Conservation (phyloP, 768 basidiomycete species). For the Naganishia vaughanmartiniae region DNA sequence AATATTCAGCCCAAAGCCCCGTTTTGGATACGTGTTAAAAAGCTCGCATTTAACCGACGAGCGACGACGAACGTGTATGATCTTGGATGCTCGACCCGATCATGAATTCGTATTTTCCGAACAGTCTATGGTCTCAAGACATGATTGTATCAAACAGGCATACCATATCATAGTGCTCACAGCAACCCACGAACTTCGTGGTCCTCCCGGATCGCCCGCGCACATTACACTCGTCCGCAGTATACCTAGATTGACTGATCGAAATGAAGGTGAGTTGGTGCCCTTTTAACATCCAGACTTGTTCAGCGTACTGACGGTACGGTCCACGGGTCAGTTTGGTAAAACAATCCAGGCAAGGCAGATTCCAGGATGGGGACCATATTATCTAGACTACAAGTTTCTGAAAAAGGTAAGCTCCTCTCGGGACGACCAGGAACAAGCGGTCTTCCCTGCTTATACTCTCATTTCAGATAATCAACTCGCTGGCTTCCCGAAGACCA, state of each 20-base stretch:
- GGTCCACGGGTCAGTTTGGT: conserved; percentile 68
- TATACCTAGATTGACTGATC: neutral
- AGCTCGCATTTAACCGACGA: too few species aligned
- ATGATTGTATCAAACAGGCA: neutral
- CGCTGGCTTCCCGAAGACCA: conserved; percentile 81
- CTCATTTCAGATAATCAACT: conserved; percentile 77
- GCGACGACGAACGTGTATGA: conserved; percentile 25
- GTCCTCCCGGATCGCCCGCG: neutral
- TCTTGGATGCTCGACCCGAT: conserved; percentile 2
- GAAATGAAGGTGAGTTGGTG: conserved; percentile 21
- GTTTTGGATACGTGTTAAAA: too few species aligned
- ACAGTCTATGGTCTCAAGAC: neutral
- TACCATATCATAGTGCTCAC: neutral
- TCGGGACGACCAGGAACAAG: neutral
- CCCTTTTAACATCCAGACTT: neutral
- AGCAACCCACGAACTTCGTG: conserved; percentile 1
- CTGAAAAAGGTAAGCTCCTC: conserved; percentile 61
- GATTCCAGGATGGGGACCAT: conserved; percentile 91
- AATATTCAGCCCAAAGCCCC: too few species aligned
- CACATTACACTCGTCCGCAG: neutral
- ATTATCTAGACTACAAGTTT: conserved; percentile 98
- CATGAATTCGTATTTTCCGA: neutral
- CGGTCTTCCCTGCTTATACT: neutral
- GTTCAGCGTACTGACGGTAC: neutral
- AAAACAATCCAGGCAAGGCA: conserved; percentile 95